Conservation (phyloP, 78 protist species). For the Protostelium mycophagum region DNA sequence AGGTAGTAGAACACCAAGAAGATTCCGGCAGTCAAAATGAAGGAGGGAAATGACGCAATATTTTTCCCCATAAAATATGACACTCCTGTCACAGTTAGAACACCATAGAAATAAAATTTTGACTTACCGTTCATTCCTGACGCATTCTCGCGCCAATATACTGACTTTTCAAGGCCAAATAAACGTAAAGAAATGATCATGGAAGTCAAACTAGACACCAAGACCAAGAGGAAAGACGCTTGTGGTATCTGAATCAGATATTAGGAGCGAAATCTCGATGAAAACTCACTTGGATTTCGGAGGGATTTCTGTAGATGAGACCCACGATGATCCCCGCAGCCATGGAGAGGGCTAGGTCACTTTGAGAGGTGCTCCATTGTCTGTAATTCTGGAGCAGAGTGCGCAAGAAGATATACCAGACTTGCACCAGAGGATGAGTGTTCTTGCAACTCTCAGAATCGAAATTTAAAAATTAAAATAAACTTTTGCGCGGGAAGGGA, state of each 20-base stretch:
- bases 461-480: too few relatives aligned
- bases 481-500: too few relatives aligned
- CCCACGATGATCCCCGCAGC: background rate
- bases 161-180: background rate
- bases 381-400: background rate
- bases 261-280: background rate
- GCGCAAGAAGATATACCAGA: background rate
- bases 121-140: background rate
- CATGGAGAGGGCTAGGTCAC: background rate
- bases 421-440: background rate
- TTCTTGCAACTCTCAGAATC: background rate
- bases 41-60: background rate
- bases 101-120: background rate
- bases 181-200: background rate
- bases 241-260: background rate
- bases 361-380: background rate
- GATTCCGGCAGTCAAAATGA: background rate
- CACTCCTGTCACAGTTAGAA: background rate
- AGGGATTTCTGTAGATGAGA: background rate
- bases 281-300: background rate
- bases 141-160: background rate
- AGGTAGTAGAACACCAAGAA: background rate
- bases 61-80: background rate
- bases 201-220: background rate
- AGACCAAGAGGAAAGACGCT: background rate